Evolutionary conservation across 2,329 filamentous ascomycete species (phyloP), one percentile per base, ranked within the genome.

Genomic region (Neospermospora avenae): DNA sequence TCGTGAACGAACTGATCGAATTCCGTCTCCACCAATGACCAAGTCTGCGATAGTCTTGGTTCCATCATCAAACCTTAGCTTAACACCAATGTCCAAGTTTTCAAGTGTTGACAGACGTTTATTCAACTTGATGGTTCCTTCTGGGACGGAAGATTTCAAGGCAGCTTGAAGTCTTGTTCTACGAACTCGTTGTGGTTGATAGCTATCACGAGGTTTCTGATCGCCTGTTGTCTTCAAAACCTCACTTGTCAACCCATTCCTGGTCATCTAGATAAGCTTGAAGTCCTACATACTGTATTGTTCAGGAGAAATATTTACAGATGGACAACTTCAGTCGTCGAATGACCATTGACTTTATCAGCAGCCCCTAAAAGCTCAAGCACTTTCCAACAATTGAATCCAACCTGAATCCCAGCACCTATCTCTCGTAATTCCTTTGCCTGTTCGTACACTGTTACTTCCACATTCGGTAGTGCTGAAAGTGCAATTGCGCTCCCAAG

Each of bases 11-110:
- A 80, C 76, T 4, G 79, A 81, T 59, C 79, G 76, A 55, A 82
- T 82, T 2, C 81, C 79, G 65, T 84, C 79, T 4, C 78, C 81
- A 0, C 80, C 81, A 2, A 84, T 74, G 0, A 83, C 73, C 0
- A 83, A 67, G 62, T 81, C 80, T 35, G 63, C 68, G 24, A 55
- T 53, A 2, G 75, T 75, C 16, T 74, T 68, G 2, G 74, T 75
- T 0, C 76, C 75, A 63, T 84, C 80, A 13, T 77, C 72, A 59
- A 85, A 84, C 0, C 59, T 49, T 10, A 83, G 69, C 3, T 70
- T 63, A 1, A 80, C 70, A 3, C 76, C 78, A 0, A 67, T 69
- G 14, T 59, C 64, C 0, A 69, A 61, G 52, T 81, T 71, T 3
- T 76, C 68, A 2, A 83, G 64, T 0, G 62, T 64, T 0, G 68